Evolutionary conservation across 495 filamentous ascomycete species (phyloP), one percentile per base, ranked within the genome.

Genomic region (Recurvomyces mirabilis): DNA sequence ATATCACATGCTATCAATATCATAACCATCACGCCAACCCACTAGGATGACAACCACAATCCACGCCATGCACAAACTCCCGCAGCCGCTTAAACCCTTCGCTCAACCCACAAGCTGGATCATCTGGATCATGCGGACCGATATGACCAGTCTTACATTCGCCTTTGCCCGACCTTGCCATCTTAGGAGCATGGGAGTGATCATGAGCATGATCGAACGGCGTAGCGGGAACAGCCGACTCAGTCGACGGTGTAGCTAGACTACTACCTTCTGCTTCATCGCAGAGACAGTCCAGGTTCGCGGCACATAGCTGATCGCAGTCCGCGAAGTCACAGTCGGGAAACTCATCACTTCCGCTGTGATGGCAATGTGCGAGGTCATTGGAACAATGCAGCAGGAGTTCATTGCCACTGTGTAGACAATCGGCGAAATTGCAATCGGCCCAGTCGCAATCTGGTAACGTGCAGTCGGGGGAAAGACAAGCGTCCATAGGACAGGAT

Each of bases 391-490:
- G n/a, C n/a, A n/a, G n/a, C n/a, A n/a, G n/a, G n/a, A n/a, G n/a
- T n/a, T n/a, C n/a, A n/a, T n/a, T n/a, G n/a, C n/a, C n/a, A n/a
- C n/a, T n/a, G n/a, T n/a, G n/a, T n/a, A n/a, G n/a, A 28, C 45
- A 47, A 12, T 47, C 25, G 2, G 24, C 30, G 4, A 40, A 41
- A 12, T 38, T 21, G 45, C 45, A 47, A 25, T 31, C 35, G 19
- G 28, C 25, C 22, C 22, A 42, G 14, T 40, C 36, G 32, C 45
- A 47, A 25, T 31, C 30, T 37, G 35, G 45, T 30, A 34, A 15
- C 7, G 1, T 22, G 34, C 34, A 38, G 23, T 23, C 15, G 9
- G 39, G 24, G 20, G 12, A 20, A 9, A 17, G 17, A 28, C 39
- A 40, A 9, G 23, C 10, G 14, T 26, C 9, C 37, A 15, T n/a